Evolutionary conservation across 73 alveolate species (phyloP).

Genomic region (Blepharisma japonicum): DNA sequence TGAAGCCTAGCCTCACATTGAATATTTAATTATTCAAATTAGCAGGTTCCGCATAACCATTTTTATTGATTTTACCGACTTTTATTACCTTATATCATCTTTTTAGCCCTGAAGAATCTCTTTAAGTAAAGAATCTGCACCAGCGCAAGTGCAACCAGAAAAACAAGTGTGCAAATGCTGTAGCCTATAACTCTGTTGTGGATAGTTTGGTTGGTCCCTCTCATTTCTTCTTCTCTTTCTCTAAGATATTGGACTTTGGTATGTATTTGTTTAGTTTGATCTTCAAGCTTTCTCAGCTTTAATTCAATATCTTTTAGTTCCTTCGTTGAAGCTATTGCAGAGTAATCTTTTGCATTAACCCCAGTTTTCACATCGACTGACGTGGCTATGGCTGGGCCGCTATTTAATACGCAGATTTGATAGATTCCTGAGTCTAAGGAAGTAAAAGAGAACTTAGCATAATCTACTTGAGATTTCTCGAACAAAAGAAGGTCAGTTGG

Average conservation of each 20-base stretch:
- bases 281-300: conserved; percentile 18
- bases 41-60: too few relatives aligned
- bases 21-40: too few relatives aligned
- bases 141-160: conserved; percentile 5
- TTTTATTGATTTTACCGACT: too few relatives aligned
- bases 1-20: too few relatives aligned
- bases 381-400: not conserved
- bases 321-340: conserved; percentile 4
- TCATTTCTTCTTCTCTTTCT: conserved; percentile 36
- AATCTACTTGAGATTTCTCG: not conserved
- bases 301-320: conserved; percentile 14
- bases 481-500: too few relatives aligned
- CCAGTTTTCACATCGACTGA: conserved; percentile 22
- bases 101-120: conserved; percentile 20
- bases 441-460: conserved; percentile 22
- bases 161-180: conserved; percentile 26
- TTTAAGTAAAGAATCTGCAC: conserved; percentile 26
- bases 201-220: conserved; percentile 22
- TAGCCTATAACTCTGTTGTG: conserved; percentile 29
- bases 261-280: conserved; percentile 21
- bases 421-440: not conserved
- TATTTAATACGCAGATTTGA: not conserved
- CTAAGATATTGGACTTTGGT: conserved; percentile 2
- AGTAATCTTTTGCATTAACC: conserved; percentile 30
- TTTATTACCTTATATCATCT: conserved; percentile 13